phyloP scores from a whole-genome alignment of 2,329 filamentous ascomycete species.

The Parastagonospora avenae region DNA sequence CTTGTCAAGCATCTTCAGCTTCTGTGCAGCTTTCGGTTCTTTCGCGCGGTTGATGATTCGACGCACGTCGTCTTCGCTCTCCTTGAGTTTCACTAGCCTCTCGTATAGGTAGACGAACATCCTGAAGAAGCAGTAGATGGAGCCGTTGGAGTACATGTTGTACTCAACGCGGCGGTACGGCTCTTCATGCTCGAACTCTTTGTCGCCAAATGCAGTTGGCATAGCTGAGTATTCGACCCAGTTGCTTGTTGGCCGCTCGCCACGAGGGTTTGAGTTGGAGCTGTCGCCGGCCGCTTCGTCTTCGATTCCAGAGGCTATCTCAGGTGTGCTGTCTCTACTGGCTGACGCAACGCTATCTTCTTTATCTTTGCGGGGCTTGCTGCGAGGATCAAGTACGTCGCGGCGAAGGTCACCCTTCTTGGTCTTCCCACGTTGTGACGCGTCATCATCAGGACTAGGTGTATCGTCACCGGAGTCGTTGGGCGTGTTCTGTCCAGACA shows the following conservation, averaged over 20 bases:
- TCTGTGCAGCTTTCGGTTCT: conserved; percentile 77
- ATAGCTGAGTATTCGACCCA: conserved; percentile 65
- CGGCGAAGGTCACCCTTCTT: conserved; percentile 76
- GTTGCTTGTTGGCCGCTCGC: conserved; percentile 69
- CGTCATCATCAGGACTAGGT: conserved; percentile 70
- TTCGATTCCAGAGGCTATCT: conserved; percentile 76
- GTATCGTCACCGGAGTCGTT: conserved; percentile 64
- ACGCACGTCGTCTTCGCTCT: conserved; percentile 73
- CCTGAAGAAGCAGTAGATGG: conserved; percentile 92
- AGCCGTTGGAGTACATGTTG: conserved; percentile 90
- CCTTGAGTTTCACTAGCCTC: conserved; percentile 82
- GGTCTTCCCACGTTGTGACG: conserved; percentile 67
- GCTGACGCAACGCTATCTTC: conserved; percentile 77
- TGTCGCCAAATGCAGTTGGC: conserved; percentile 62
- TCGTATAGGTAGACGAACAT: conserved; percentile 91
- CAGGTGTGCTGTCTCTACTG: conserved; percentile 89
- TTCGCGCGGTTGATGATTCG: conserved; percentile 75
- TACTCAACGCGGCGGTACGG: conserved; percentile 80
- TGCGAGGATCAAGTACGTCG: conserved; percentile 81
- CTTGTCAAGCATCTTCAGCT: conserved; percentile 83
- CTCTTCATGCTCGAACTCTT: conserved; percentile 74
- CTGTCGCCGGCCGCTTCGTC: conserved; percentile 74
- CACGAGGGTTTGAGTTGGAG: conserved; percentile 56
- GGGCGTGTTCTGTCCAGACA: conserved; percentile 45
- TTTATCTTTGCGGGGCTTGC: conserved; percentile 74